Base-by-base conservation (phyloP, 2,329 filamentous ascomycete species). In the Fusarium tanahbumbuense region DNA sequence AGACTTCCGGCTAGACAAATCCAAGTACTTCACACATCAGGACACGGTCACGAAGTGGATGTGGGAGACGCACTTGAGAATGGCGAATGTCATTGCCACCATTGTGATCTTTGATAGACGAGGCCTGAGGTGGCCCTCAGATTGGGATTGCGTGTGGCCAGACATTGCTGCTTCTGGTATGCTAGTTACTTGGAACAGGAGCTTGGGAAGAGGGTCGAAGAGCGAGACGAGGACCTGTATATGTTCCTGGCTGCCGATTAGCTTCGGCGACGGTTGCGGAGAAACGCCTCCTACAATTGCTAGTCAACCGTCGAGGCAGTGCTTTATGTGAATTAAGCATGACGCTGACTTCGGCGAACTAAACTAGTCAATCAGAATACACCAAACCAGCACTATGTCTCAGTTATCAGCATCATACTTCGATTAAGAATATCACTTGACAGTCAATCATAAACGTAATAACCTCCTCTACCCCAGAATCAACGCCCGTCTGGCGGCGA, bases 31-130 rank as follows among this genome's bases (percentile, higher is more conserved):
- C n/a, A 12, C 16, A n/a, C 1, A 25, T 75, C 32, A 74, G 72
- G 52, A 18, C 0, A 13, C 1, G 2, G 0, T 11, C 5, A 12
- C 11, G 5, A 9, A 10, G 7, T 2, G 4, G 4, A 18, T 11
- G 16, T 40, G 42, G 47, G 60, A 2, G 2, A 54, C 68, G 37
- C 49, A 75, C 81, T 83, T 83, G 11, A 83, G 73, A 48, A 83
- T 83, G 18, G 81, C 81, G 66, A 83, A 83, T 7, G 80, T 79
- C 78, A 83, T 77, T 20, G 80, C 81, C 16, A 83, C 77, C 81
- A 82, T 83, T 3, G 79, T 83, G 27, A 81, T 56, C 60, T 78
- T 79, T n/a, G 78, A 81, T 7, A 83, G 65, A 5, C 80, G 77
- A 32, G 78, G 79, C 64, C 78, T 74, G 48, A 82, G 71, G 22